Evolutionary conservation across 768 basidiomycete genomes (phyloP), one percentile per base, ranked within the genome.

Genomic region (Russula sp.): DNA sequence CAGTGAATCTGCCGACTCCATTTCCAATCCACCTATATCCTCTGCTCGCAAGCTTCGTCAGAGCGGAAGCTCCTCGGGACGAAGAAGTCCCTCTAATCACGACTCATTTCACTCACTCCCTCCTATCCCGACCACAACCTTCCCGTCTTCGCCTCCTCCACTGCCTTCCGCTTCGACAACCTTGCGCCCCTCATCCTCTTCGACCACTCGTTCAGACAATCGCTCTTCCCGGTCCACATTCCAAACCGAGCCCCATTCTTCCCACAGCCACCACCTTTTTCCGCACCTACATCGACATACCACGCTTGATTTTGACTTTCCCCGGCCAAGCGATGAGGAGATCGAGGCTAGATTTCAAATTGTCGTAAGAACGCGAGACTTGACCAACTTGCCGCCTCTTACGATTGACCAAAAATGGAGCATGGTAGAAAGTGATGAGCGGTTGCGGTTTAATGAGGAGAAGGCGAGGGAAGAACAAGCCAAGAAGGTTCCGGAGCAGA

Each of bases 381-480:
- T 92, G 28, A 81, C 76, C 13, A 83, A 84, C 28, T 75, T 88
- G 30, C 82, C 84, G 10, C 75, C 81, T 64, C 77, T 92, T 62
- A 70, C 83, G 18, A 81, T 90, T 26, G 89, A 92, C 34, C 91
- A 92, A 74, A 98, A 98, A 76, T 99, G 96, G 95, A 80, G 81
- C 67, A 84, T 98, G 72, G 89, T 99, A 7, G 83, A 88, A 72
- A 90, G 85, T 63, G 88, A 91, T 68, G 89, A 90, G 69, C 87
- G 89, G 60, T 80, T 88, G 59, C 82, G 89, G 49, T 93, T 89
- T 87, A 84, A 83, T 69, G 85, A 88, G 53, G 86, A 87, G 69
- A 84, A 82, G 70, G 81, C 78, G 66, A 81, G 85, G 69, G 83
- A 86, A 66, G 84, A 85, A 61, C 84, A 86, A 69, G 75, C 79